Evolutionary conservation across 202 grass and related monocot species (phyloP), one percentile per base, ranked within the genome.

Genomic region (Bolboschoenoplectus hybrid): DNA sequence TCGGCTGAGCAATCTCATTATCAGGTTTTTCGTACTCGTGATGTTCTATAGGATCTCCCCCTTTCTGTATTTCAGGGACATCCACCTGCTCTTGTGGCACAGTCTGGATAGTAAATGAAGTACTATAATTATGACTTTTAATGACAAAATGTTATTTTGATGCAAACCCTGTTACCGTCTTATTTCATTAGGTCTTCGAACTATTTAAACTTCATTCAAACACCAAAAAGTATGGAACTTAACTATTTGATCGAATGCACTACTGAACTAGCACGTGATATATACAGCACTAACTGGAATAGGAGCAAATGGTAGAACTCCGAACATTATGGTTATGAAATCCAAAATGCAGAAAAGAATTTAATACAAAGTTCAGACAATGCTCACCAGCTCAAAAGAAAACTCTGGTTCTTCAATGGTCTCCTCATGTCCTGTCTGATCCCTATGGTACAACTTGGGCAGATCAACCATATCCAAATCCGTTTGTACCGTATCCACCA

Each of bases 381-480:
- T 86, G 66, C 41, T 35, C 88, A 96, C 93, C 89, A 89, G 86
- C 38, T 78, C 72, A 85, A 66, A 67, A 4, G 70, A 75, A 85
- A 80, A 63, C 64, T 91, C 87, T 39, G 36, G 65, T 46, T 58
- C 86, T 11, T 85, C 84, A 52, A 85, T 45, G 86, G 75, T 7
- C 41, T 93, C 92, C 89, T 89, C 57, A 17, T 87, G 41, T 79
- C 39, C 66, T 82, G 74, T 69, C 79, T 88, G 77, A 82, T 88
- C 80, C 82, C 87, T 90, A 72, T 76, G 32, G 63, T 80, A 84
- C 81, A 91, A 86, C 80, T 82, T 74, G 80, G 77, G 71, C 41
- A 62, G 44, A 58, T 62, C 62, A 36, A 76, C 19, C 50, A 67
- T 61, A 70, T 86, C 85, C 85, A 72, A 63, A 79, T 91, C 90